A percentile compares a stretch with the other conserved stretches of the same genome.
Conservation (phyloP, 2,329 filamentous ascomycete species). For the Trichoderma citrinoviride region DNA sequence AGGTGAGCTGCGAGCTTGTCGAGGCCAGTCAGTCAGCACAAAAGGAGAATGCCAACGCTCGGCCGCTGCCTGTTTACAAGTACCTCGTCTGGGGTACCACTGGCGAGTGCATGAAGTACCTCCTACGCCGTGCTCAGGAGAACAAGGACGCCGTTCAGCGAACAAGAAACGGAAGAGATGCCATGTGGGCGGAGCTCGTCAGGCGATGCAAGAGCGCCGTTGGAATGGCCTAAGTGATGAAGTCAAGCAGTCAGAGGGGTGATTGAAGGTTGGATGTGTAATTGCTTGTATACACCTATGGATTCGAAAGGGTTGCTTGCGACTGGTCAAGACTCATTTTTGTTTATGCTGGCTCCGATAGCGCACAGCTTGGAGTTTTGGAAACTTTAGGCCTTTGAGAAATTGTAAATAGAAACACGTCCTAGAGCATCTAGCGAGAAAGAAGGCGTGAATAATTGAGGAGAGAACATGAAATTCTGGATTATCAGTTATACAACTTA, state of each 20-base stretch:
- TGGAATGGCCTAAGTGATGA: constrained; percentile 34
- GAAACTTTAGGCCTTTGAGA: not conserved
- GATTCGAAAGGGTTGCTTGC: not conserved
- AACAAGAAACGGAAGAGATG: constrained; percentile 59
- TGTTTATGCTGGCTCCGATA: constrained; percentile 4
- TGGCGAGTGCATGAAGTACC: constrained; percentile 82
- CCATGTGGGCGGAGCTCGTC: constrained; percentile 60
- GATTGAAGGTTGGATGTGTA: not conserved
- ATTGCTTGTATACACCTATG: not conserved
- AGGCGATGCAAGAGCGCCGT: constrained; percentile 50
- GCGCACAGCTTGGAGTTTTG: constrained; percentile 8
- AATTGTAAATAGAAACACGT: not conserved
- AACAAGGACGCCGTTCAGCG: constrained; percentile 68
- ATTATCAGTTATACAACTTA: not conserved
- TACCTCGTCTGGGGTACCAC: constrained; percentile 69
- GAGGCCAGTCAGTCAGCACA: constrained; percentile 37
- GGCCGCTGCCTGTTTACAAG: constrained; percentile 61
- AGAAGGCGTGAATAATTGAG: not conserved
- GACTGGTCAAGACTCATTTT: not conserved
- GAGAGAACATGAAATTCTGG: not conserved
- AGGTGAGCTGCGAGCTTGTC: constrained; percentile 68
- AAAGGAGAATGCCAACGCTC: constrained; percentile 26
- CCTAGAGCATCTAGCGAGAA: not conserved
- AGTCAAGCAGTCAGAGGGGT: not conserved
- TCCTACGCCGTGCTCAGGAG: constrained; percentile 62